Evolutionary conservation across 2,329 filamentous ascomycete species (phyloP), one percentile per base, ranked within the genome.

Genomic region (Nemania bipapillata): DNA sequence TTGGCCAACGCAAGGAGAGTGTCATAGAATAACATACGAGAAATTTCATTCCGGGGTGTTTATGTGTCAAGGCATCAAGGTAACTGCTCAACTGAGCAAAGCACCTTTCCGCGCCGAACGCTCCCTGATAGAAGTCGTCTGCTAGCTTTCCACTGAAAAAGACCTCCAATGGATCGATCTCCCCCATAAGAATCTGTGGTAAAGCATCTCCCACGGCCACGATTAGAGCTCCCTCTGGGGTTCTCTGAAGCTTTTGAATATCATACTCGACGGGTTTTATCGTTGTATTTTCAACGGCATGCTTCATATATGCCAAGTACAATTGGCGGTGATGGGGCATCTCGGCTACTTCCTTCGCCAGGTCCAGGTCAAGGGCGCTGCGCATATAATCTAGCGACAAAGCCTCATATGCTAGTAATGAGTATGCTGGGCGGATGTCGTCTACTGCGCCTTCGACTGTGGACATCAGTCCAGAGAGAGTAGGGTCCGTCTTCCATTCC

Each of bases 131-230:
- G 56, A 70, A 70, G 52, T 72, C 68, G n/a, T 72, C 63, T 42
- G 65, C 67, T 26, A 73, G 37, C 63, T 72, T 68, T 20, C 37
- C 66, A 40, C 59, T 66, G 56, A 65, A 74, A 60, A 71, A 70
- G 11, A 60, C 69, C 56, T 66, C 70, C 22, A 74, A 66, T 5
- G 73, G 71, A 55, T 74, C 70, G 12, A 71, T 65, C n/a, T 71
- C 71, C 35, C 66, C 70, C 40, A 37, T 68, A 11, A 74, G 65
- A 11, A 74, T 73, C 7, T 63, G 68, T 22, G 66, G 69, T 9
- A 74, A 61, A 20, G 66, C 70, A 52, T 70, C 50, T 22, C 73
- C 72, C 20, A 74, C 68, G 11, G 72, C 72, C 17, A 70, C 60
- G 22, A 73, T 61, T 0, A 74, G 47, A 22, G 70, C 67, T 9